These are phyloP conservation scores for Umbelopsis vinacea DNA, from an alignment of 192 early-diverging fungal species.

Conservation along the genomic window DNA sequence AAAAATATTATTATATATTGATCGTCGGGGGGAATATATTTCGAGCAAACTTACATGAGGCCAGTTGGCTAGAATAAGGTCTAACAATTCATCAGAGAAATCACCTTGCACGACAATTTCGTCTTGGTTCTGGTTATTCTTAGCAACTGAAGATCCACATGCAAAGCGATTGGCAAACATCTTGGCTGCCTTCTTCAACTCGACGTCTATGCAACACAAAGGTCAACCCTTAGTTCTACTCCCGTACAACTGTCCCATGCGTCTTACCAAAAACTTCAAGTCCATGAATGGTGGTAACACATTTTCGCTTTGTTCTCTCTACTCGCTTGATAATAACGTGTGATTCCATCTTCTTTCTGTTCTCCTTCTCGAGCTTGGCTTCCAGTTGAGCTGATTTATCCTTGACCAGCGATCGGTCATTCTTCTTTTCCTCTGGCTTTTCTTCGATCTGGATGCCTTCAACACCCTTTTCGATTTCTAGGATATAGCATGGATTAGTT, in stretches of 20 bases:
- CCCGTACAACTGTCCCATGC: neutral
- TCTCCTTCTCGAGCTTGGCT: slow-evolving; percentile 76
- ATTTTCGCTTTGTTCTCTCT: slow-evolving; percentile 93
- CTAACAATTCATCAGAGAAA: slow-evolving; percentile 85
- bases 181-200: slow-evolving; percentile 97
- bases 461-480: slow-evolving; percentile 32
- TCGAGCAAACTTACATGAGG: slow-evolving; percentile 52
- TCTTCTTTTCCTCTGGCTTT: slow-evolving; percentile 50
- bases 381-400: slow-evolving; percentile 50
- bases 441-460: slow-evolving; percentile 27
- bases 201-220: slow-evolving; percentile 79
- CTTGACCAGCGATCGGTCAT: slow-evolving; percentile 55
- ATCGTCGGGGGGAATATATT: too few relatives aligned
- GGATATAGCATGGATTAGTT: neutral
- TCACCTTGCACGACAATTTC: slow-evolving; percentile 99
- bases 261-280: slow-evolving; percentile 86
- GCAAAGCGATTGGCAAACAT: slow-evolving; percentile 95
- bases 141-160: slow-evolving; percentile 90
- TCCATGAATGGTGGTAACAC: slow-evolving; percentile 82
- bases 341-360: slow-evolving; percentile 78
- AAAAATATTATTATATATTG: neutral
- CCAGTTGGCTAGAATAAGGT: slow-evolving; percentile 81
- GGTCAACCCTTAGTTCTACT: too few relatives aligned
- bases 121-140: slow-evolving; percentile 89
- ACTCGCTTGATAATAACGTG: slow-evolving; percentile 84